Evolutionary conservation across 768 basidiomycete genomes (phyloP).

Genomic region (Leucocoprinus leucothites): DNA sequence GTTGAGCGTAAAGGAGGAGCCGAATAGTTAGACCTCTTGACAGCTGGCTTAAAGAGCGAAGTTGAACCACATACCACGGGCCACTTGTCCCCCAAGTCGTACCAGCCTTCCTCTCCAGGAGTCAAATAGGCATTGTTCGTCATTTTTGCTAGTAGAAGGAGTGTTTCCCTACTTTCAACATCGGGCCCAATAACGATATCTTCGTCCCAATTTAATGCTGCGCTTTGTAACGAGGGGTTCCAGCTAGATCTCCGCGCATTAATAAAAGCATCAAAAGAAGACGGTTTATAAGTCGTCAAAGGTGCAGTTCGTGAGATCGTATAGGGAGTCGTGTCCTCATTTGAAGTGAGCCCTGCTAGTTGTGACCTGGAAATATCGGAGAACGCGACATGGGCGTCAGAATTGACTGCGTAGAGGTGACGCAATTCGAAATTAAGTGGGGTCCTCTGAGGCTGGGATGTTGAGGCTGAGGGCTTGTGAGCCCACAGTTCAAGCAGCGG

Average conservation of each 20-base stretch:
- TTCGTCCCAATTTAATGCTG: constrained; percentile 65
- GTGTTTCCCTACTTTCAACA: constrained; percentile 67
- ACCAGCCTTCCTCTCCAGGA: constrained; percentile 69
- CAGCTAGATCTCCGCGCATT: constrained; percentile 24
- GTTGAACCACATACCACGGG: constrained; percentile 38
- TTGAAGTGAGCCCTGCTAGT: constrained; percentile 6
- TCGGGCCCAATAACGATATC: constrained; percentile 74
- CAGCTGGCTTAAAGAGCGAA: constrained; percentile 1
- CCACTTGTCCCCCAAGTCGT: constrained; percentile 67
- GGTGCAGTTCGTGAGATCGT: constrained; percentile 23
- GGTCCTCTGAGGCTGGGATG: constrained; percentile 7
- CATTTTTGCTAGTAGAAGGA: constrained; percentile 91
- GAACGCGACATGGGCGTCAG: constrained; percentile 49
- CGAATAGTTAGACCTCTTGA: background rate
- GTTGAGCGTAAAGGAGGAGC: background rate
- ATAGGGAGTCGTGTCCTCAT: constrained; percentile 23
- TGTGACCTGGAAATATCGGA: constrained; percentile 35
- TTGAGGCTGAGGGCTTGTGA: constrained; percentile 10
- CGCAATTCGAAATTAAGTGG: constrained; percentile 52
- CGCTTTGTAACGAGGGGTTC: constrained; percentile 44
- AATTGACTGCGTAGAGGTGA: constrained; percentile 57
- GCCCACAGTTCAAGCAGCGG: constrained; percentile 30
- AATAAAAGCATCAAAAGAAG: constrained; percentile 40
- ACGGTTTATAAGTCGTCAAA: constrained; percentile 35
- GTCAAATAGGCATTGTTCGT: constrained; percentile 85